Evolutionary conservation across 805 yeast genomes (phyloP), one percentile per base, ranked within the genome.

Genomic region (Candida silvicultrix): DNA sequence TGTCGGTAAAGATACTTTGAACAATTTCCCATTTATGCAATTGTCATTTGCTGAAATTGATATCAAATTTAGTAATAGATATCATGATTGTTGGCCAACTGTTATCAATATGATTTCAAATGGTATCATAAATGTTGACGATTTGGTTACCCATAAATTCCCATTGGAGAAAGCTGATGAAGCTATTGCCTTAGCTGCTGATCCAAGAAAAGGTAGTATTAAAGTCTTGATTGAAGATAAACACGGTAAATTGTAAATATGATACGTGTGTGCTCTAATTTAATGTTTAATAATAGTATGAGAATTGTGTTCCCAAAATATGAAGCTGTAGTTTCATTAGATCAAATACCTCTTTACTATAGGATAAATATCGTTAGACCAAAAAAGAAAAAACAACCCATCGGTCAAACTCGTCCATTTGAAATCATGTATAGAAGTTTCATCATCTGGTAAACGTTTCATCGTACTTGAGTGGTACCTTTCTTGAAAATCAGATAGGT

Each of bases 61-160:
- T 41, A 62, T 75, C 50, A 69, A 65, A 56, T 72, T 70, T 47
- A 69, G 73, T 58, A 74, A 73, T 65, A 65, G 80, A 49, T 75
- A 75, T 21, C 68, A 71, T 46, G 74, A 71, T 52, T 67, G 77
- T 18, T 75, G 79, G 78, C 80, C 80, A 14, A 65, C 74, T 21
- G 74, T 69, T 18, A 74, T 75, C 50, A 66, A 73, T 16, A 59
- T 75, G 45, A 62, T 75, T 47, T 59, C 67, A 40, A 70, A 69
- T 41, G 70, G 69, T 16, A 64, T 70, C 23, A 57, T 72, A 38
- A 63, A 71, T 44, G 71, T 72, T 31, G 67, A 67, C 56, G 49
- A 60, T 12, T 62, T 75, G 44, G 73, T 75, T 41, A 73, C 79
- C 4, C 78, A 75, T 59, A 60, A 62, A 45, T 73, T 69, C 64